Percentiles rank a stretch among this genome's conserved stretches.
Evolutionary conservation across 495 filamentous ascomycete genomes (phyloP).

Genomic region (Bombardia bombarda): DNA sequence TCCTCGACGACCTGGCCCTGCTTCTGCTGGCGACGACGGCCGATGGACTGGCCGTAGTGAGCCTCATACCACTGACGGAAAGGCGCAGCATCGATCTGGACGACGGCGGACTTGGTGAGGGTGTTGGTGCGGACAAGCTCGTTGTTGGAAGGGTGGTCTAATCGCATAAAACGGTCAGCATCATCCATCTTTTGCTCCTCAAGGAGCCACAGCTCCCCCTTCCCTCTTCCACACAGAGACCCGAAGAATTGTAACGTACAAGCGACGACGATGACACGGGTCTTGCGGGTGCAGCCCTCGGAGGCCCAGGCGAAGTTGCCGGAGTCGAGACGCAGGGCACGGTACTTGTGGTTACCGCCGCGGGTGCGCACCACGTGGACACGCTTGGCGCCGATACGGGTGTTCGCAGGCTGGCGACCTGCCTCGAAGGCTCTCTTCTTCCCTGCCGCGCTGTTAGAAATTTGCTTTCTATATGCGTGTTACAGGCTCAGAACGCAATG

Average conservation of each 20-base stretch:
- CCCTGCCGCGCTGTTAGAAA: constrained; percentile 39
- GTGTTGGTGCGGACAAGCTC: constrained; percentile 99
- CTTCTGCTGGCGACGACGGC: constrained; percentile 85
- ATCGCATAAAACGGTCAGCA: constrained; percentile 5
- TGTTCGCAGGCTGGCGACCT: constrained; percentile 97
- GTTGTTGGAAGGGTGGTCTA: constrained; percentile 97
- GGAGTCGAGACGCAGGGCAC: constrained; percentile 95
- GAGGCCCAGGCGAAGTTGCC: constrained; percentile 99
- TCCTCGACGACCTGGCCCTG: constrained; percentile 54
- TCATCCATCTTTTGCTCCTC: too few relatives aligned
- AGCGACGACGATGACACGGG: constrained; percentile 93
- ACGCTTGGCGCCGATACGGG: constrained; percentile 96
- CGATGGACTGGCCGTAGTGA: constrained; percentile 87
- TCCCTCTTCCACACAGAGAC: neutral
- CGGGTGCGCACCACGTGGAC: constrained; percentile 98
- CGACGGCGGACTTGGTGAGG: constrained; percentile 95
- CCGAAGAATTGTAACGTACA: constrained; percentile 29
- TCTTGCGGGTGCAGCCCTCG: constrained; percentile 95
- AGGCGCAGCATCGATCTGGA: constrained; percentile 96
- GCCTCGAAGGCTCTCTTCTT: constrained; percentile 97
- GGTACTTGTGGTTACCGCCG: constrained; percentile 99
- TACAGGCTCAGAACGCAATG: constrained; percentile 58
- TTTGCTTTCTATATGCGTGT: constrained; percentile 25
- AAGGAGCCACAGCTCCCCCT: too few relatives aligned
- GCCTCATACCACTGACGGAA: constrained; percentile 99